Conservation (phyloP, 2,329 filamentous ascomycete genomes). For the Exophiala sideris region DNA sequence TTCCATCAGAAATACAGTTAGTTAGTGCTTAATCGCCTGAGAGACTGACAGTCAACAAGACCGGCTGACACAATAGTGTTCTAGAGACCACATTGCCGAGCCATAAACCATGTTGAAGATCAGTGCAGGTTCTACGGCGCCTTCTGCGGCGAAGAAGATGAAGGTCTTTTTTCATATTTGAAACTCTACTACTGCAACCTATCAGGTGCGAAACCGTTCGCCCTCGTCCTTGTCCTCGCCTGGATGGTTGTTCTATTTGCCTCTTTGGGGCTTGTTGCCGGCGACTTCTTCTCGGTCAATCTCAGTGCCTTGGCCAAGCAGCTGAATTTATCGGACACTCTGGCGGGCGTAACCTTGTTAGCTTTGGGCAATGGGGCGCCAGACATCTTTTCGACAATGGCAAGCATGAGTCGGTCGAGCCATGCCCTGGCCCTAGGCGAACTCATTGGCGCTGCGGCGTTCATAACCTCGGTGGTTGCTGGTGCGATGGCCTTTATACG, state of each 20-base stretch:
- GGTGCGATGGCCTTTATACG: slow-evolving; percentile 96
- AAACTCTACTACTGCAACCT: slow-evolving; percentile 85
- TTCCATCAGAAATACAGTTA: too few relatives aligned
- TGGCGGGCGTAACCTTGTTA: slow-evolving; percentile 92
- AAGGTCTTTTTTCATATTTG: slow-evolving; percentile 56
- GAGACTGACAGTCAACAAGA: too few relatives aligned
- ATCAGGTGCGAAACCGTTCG: slow-evolving; percentile 64
- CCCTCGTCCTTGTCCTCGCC: slow-evolving; percentile 71
- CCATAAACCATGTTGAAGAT: too few relatives aligned
- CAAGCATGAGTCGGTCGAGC: slow-evolving; percentile 93
- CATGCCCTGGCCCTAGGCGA: slow-evolving; percentile 96
- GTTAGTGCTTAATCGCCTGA: too few relatives aligned
- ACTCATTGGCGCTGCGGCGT: slow-evolving; percentile 87
- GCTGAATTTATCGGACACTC: slow-evolving; percentile 88
- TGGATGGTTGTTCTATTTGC: slow-evolving; percentile 92
- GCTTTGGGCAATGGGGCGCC: slow-evolving; percentile 97
- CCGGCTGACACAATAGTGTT: too few relatives aligned
- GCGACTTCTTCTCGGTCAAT: slow-evolving; percentile 97
- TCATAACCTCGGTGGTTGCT: slow-evolving; percentile 93
- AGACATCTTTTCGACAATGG: slow-evolving; percentile 97
- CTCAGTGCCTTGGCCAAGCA: slow-evolving; percentile 87
- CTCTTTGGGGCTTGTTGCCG: slow-evolving; percentile 94
- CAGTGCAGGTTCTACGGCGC: too few relatives aligned
- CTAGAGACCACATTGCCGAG: too few relatives aligned
- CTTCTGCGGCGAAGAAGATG: too few relatives aligned